phyloP scores from a whole-genome alignment of 495 filamentous ascomycete species.

The Chaetomium tenue region DNA sequence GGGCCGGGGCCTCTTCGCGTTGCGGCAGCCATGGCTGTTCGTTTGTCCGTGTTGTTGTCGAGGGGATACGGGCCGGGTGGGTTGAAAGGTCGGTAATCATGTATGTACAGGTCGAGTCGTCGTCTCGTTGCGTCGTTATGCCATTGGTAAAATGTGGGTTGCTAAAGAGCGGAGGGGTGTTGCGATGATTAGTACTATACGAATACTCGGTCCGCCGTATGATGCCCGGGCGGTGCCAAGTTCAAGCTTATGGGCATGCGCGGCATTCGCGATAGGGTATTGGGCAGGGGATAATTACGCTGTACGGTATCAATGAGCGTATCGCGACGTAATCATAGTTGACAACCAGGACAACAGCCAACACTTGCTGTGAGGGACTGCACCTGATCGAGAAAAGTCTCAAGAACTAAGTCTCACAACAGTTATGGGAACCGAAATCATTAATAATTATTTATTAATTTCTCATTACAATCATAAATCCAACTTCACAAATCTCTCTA shows the following conservation, averaged over 20 bases:
- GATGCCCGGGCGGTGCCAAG: background rate
- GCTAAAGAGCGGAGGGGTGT: background rate
- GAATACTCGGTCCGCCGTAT: background rate
- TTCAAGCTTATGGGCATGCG: background rate
- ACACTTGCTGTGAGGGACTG: no score
- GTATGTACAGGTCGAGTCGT: background rate
- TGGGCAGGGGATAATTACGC: background rate
- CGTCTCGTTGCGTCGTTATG: conserved; percentile 11
- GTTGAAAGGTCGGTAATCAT: background rate
- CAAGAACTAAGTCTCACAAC: no score
- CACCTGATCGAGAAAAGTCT: no score
- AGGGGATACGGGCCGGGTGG: background rate
- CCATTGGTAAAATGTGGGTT: background rate
- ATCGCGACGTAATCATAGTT: background rate
- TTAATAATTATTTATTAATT: background rate
- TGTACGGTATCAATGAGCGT: background rate
- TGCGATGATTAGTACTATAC: background rate
- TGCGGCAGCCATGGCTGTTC: conserved; percentile 10
- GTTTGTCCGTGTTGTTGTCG: background rate
- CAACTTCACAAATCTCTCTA: background rate
- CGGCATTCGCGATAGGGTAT: background rate
- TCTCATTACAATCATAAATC: background rate
- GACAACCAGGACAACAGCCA: no score
- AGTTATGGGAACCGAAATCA: background rate
- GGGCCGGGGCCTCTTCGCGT: conserved; percentile 10